Evolutionary conservation across 2,329 filamentous ascomycete genomes (phyloP).

Genomic region (Albophoma yamanashiensis): DNA sequence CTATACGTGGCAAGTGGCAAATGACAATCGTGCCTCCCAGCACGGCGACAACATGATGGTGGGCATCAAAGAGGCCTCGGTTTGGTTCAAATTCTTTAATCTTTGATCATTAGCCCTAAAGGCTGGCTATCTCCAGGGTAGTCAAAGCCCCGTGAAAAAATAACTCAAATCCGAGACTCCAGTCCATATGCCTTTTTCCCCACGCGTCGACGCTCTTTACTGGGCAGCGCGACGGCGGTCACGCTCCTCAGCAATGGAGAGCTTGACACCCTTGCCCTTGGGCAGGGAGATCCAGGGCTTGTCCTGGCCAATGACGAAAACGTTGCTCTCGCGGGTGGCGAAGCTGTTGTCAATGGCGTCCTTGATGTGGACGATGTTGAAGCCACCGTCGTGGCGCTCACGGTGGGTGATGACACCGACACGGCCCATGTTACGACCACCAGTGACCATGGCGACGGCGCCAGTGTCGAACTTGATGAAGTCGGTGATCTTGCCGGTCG

Average conservation of each 20-base stretch:
- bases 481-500: conserved; percentile 95
- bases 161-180: conserved; percentile 30
- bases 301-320: conserved; percentile 96
- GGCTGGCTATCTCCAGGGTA: conserved; percentile 24
- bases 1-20: neutral
- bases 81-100: conserved; percentile 13
- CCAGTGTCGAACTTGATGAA: conserved; percentile 99
- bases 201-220: conserved; percentile 26
- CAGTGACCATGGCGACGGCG: conserved; percentile 95
- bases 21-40: neutral
- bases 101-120: conserved; percentile 24
- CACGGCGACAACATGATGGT: neutral
- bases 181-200: conserved; percentile 23
- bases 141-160: conserved; percentile 16
- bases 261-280: conserved; percentile 99
- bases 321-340: conserved; percentile 98
- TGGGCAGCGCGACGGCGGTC: conserved; percentile 71
- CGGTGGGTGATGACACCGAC: conserved; percentile 99
- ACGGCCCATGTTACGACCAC: conserved; percentile 99
- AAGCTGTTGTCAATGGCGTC: conserved; percentile 99
- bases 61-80: neutral
- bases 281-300: conserved; percentile 99
- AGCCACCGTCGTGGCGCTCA: conserved; percentile 99
- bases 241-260: conserved; percentile 97
- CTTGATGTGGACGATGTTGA: conserved; percentile 99